Base-by-base conservation (phyloP, 2,329 filamentous ascomycete species). In the Macrophomina tecta region DNA sequence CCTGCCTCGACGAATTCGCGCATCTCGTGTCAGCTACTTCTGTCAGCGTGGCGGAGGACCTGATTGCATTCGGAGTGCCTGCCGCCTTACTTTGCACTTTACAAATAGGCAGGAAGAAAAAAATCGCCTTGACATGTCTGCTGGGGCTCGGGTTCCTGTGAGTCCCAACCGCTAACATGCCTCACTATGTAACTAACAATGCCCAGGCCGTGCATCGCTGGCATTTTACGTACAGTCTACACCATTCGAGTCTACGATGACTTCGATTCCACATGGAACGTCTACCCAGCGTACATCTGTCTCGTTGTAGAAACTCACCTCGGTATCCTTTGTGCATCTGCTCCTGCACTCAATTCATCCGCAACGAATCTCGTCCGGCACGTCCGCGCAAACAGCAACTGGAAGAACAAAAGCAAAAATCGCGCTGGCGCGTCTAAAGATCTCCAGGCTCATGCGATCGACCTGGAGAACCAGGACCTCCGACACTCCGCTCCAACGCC, bases 11-110 rank as follows among this genome's bases (percentile, higher is more conserved):
- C 62, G 81, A 81, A 28, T 75, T 70, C 4, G 73, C 74, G 16
- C 69, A 77, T 42, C 76, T 81, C 32, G 70, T 82, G 3, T 69
- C 78, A 8, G 77, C 77, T 18, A 78, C 78, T 16, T 74, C 75
- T 11, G 72, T 81, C 67, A 78, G 79, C 63, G 75, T 77, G 2
- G 36, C 79, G 3, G 77, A 78, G 55, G 81, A 83, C 65, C 69
- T 82, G 12, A 73, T 82, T 66, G 75, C 80, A 3, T 78, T 78
- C 55, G 69, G 73, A 1, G 69, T 84, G 34, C 82, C 82, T 0
- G 72, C 80, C 11, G 74, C 82, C 28, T 76, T 84, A 42, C 78
- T 83, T 5, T 76, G 78, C 72, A 78, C 80, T 28, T 72, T 84
- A 4, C 76, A 79, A 38, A 77, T 85, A 45, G 75, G 79, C 5